Base-by-base conservation (phyloP, 306 rosid genomes). In the Abrus precatorius region DNA sequence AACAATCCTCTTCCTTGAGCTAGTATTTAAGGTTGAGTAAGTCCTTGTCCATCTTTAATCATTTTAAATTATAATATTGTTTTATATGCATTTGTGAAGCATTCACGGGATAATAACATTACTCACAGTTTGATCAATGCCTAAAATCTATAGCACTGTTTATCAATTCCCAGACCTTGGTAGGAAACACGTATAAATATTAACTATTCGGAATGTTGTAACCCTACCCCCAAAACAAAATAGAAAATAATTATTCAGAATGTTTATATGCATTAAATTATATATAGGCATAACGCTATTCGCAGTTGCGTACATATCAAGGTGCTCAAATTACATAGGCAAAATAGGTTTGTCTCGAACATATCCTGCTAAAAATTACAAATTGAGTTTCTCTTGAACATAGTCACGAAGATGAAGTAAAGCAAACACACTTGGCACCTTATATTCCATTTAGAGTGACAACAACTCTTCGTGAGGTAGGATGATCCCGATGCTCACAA, bases 401-500 rank as follows among this genome's bases (percentile, higher is more conserved):
- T 9, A 9, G n/a, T 7, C 63, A 28, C 36, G 1, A 12, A 75
- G 32, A 33, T 9, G 10, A 68, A 56, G 70, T 49, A 10, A 11
- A 64, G 40, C 34, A 54, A 44, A 72, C 38, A 61, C 33, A 54
- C 45, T 48, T 29, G 44, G 79, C 56, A 36, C 69, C 81, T 91
- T 80, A 93, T 69, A 89, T 86, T 83, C 96, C 95, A 81, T 93
- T 91, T 6, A 93, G 91, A 50, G 94, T 89, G 81, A 89, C 87
- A 75, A 93, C 94, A 75, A 93, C 88, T 41, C 87, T 88, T 79
- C 94, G 82, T 0, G 94, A 81, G 65, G 90, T 85, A 45, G 97
- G 90, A 68, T 67, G 49, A 84, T 93, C 94, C 64, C 94, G 88
- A 80, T 93, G 96, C 90, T 93, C 97, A 69, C 97, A 93, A 10